These are phyloP conservation scores for Physcia stellaris DNA, from an alignment of 495 filamentous ascomycete species.

Conservation along the genomic window DNA sequence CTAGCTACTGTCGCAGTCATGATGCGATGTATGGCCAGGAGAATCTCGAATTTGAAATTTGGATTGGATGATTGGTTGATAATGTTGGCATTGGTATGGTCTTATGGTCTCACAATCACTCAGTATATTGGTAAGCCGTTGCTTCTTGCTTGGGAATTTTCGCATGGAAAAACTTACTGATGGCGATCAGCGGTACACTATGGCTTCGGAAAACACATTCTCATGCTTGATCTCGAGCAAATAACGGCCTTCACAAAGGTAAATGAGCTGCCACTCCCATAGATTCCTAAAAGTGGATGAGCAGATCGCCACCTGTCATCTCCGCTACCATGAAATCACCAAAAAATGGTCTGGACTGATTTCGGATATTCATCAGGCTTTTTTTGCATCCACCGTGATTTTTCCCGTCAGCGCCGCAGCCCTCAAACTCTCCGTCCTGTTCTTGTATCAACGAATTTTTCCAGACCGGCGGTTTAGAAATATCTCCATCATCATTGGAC, in stretches of 20 bases:
- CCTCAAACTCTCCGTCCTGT: slow-evolving; percentile 27
- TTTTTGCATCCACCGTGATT: neutral
- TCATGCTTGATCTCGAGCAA: neutral
- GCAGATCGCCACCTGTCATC: too few species aligned
- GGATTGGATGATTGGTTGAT: slow-evolving; percentile 3
- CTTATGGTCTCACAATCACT: neutral
- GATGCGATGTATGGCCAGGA: neutral
- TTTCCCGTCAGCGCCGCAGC: slow-evolving; percentile 1
- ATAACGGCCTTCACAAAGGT: slow-evolving; percentile 2
- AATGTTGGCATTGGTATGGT: slow-evolving; percentile 1
- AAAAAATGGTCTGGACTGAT: too few species aligned
- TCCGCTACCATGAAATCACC: too few species aligned
- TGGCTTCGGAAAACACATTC: slow-evolving; percentile 3
- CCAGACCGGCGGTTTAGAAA: slow-evolving; percentile 19
- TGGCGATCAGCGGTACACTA: neutral
- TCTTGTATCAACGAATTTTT: slow-evolving; percentile 33
- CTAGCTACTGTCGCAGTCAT: slow-evolving; percentile 1
- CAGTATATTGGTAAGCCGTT: neutral
- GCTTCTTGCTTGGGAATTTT: neutral
- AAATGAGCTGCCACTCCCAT: too few species aligned
- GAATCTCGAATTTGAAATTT: neutral
- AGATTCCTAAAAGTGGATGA: too few species aligned
- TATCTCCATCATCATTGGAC: slow-evolving; percentile 19
- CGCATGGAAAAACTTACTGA: neutral
- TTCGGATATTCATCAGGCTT: too few species aligned